Evolutionary conservation across 768 basidiomycete species (phyloP).

Genomic region (Trametes maxima): DNA sequence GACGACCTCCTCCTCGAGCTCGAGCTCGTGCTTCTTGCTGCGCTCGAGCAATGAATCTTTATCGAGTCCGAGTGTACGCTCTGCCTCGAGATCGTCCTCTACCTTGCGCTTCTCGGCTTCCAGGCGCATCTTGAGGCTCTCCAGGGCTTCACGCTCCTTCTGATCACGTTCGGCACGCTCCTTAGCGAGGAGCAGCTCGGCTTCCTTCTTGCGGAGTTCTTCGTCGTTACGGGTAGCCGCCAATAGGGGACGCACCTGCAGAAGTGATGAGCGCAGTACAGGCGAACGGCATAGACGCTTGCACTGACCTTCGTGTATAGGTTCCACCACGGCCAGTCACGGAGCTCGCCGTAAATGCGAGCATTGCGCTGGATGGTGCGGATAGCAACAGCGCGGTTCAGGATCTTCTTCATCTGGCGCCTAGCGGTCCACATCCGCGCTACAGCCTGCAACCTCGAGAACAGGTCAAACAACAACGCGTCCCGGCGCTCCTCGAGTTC

Average conservation of each 20-base stretch:
- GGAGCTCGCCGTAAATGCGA: conserved; percentile 83
- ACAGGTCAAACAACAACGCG: conserved; percentile 82
- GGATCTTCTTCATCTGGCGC: conserved; percentile 90
- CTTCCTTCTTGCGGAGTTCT: conserved; percentile 84
- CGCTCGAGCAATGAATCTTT: conserved; percentile 83
- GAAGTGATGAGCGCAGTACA: not conserved
- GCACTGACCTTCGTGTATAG: conserved; percentile 82
- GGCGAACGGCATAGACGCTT: not conserved
- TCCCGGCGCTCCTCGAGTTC: conserved; percentile 95
- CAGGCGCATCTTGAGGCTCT: conserved; percentile 78
- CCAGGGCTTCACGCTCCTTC: conserved; percentile 75
- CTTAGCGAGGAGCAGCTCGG: conserved; percentile 76
- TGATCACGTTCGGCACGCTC: conserved; percentile 89
- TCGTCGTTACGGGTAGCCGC: conserved; percentile 93
- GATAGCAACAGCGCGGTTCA: conserved; percentile 89
- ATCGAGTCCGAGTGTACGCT: conserved; percentile 76
- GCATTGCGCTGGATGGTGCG: conserved; percentile 95
- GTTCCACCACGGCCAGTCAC: conserved; percentile 99
- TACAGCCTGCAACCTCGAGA: conserved; percentile 84
- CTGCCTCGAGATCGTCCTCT: conserved; percentile 80
- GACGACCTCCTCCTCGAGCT: conserved; percentile 83
- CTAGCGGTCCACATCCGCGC: conserved; percentile 86
- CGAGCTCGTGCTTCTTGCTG: conserved; percentile 81
- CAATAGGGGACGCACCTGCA: conserved; percentile 84
- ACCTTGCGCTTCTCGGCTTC: conserved; percentile 84